phyloP scores from a whole-genome alignment of 179 eudicot species.

The Gypsophila paniculata region DNA sequence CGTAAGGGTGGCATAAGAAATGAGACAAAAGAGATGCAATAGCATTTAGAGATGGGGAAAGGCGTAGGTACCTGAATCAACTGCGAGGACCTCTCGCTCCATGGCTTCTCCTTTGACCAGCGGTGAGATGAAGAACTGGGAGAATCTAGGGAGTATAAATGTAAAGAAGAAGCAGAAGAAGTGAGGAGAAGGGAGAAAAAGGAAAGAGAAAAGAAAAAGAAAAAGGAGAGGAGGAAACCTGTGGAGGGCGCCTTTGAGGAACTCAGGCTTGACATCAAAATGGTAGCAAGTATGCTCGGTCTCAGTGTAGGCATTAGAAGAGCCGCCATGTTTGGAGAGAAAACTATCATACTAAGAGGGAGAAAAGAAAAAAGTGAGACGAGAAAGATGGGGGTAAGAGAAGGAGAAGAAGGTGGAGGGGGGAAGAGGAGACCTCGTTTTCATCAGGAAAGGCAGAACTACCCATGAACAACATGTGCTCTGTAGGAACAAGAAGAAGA shows the following conservation, averaged over 20 bases:
- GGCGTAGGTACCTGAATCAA: conserved; percentile 69
- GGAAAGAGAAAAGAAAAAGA: background rate
- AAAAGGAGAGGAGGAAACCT: conserved; percentile 39
- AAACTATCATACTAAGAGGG: conserved; percentile 83
- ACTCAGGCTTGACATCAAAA: conserved; percentile 86
- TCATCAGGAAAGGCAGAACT: conserved; percentile 93
- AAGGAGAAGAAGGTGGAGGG: conserved; percentile 8
- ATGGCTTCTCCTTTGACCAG: conserved; percentile 82
- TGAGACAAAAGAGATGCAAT: conserved; percentile 1
- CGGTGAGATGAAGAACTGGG: conserved; percentile 88
- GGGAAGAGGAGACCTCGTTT: conserved; percentile 69
- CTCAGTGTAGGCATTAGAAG: conserved; percentile 98
- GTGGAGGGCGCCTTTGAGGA: conserved; percentile 71
- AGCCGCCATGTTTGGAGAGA: conserved; percentile 95
- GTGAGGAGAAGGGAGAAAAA: too few species aligned
- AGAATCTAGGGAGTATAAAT: conserved; percentile 47
- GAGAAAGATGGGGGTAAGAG: background rate
- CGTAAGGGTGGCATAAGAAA: conserved; percentile 7
- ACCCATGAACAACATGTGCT: conserved; percentile 99
- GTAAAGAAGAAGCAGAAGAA: background rate
- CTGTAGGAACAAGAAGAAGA: too few species aligned
- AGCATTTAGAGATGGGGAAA: background rate
- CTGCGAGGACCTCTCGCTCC: conserved; percentile 89
- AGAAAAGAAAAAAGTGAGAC: background rate
- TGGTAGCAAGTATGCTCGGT: conserved; percentile 92